phyloP scores from a whole-genome alignment of 345 rosid species.

The Eucalyptus dawsonii region DNA sequence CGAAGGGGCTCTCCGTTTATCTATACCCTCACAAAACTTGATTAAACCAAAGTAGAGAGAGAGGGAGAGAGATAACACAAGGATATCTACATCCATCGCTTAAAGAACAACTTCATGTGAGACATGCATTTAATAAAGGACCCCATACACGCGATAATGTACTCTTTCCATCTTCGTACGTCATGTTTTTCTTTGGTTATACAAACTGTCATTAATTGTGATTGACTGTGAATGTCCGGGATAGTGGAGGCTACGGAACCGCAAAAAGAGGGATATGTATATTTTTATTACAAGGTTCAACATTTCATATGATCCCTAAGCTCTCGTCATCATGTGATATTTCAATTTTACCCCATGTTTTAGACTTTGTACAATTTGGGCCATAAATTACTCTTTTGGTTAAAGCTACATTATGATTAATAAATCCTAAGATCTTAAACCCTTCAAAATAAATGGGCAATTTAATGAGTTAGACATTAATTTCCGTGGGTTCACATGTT shows the following conservation, averaged over 20 bases:
- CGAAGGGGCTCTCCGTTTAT: conserved; percentile 21
- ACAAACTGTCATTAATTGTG: not conserved
- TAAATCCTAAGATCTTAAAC: too few relatives aligned
- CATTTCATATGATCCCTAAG: not conserved
- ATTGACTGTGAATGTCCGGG: not conserved
- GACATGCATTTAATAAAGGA: not conserved
- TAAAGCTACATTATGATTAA: too few relatives aligned
- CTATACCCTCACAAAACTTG: not conserved
- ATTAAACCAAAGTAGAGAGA: too few relatives aligned
- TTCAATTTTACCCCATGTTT: not conserved
- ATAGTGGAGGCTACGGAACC: not conserved
- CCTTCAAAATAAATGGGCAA: too few relatives aligned
- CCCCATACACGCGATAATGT: not conserved
- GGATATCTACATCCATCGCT: not conserved
- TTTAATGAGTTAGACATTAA: too few relatives aligned
- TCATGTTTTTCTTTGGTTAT: not conserved
- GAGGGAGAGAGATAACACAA: not conserved
- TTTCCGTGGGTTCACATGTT: too few relatives aligned
- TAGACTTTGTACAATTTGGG: too few relatives aligned
- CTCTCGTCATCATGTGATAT: not conserved
- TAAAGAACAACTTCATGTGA: not conserved
- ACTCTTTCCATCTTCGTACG: not conserved
- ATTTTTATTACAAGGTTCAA: not conserved
- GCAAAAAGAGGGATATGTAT: not conserved
- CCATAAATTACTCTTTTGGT: too few relatives aligned